Percentiles rank a stretch among this genome's conserved stretches.
phyloP scores from a whole-genome alignment of 352 stramenopile genomes.

The Poterioochromonas sp. region DNA sequence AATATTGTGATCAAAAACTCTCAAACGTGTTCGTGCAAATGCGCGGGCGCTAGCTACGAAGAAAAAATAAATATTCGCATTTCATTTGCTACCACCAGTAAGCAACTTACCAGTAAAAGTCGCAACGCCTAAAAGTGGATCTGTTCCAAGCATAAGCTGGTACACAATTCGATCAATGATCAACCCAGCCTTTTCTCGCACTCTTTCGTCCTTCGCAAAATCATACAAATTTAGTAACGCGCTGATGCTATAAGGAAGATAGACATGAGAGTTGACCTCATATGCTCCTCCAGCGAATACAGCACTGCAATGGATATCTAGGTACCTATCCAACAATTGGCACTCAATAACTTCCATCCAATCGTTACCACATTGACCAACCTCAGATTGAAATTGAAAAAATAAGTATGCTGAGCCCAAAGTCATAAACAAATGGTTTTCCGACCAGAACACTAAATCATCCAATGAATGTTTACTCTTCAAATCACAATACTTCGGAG shows the following conservation, averaged over 20 bases:
- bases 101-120: too few relatives aligned
- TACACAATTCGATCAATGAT: constrained; percentile 21
- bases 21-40: constrained; percentile 10
- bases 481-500: too few relatives aligned
- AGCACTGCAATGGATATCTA: neutral
- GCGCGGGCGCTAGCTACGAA: neutral
- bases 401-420: neutral
- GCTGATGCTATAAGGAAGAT: constrained; percentile 14
- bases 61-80: too few relatives aligned
- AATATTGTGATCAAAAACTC: constrained; percentile 19
- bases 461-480: neutral
- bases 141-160: neutral
- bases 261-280: constrained; percentile 18
- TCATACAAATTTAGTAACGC: constrained; percentile 24
- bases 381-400: neutral
- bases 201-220: neutral
- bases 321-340: neutral
- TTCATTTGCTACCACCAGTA: too few relatives aligned
- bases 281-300: constrained; percentile 17
- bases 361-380: neutral
- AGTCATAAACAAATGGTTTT: constrained; percentile 36
- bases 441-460: constrained; percentile 32
- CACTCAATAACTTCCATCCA: neutral
- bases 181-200: neutral
- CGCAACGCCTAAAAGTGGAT: neutral